Evolutionary conservation across 2,329 filamentous ascomycete species (phyloP).

Genomic region (Raffaelea ambrosiae): DNA sequence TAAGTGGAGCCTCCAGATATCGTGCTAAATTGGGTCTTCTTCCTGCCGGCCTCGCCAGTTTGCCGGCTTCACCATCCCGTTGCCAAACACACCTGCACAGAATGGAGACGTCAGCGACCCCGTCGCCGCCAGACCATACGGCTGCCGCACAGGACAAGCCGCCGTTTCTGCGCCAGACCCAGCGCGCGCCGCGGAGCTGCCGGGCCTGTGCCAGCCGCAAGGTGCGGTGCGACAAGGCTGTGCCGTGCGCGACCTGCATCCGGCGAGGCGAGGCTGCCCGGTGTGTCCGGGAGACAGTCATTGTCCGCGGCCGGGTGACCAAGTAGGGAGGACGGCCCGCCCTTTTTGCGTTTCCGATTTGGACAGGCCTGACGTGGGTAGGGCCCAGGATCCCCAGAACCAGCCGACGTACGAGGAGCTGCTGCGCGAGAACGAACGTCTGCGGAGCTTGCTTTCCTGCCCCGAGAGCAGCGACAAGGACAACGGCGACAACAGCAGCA

Average conservation of each 20-base stretch:
- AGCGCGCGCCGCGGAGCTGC: slow-evolving; percentile 17
- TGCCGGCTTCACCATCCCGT: no score
- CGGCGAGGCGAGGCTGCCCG: slow-evolving; percentile 10
- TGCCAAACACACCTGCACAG: no score
- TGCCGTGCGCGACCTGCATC: slow-evolving; percentile 17
- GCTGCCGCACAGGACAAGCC: no score
- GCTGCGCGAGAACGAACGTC: not conserved
- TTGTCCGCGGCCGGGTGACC: not conserved
- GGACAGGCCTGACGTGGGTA: slow-evolving; percentile 3
- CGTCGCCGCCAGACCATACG: no score
- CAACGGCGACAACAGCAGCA: not conserved
- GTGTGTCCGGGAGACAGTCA: not conserved
- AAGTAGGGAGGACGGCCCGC: not conserved
- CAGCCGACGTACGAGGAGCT: not conserved
- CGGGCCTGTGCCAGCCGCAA: slow-evolving; percentile 15
- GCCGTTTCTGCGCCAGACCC: slow-evolving; percentile 7
- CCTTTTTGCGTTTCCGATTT: not conserved
- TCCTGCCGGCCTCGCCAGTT: no score
- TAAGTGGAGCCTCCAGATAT: no score
- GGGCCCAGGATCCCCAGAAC: not conserved
- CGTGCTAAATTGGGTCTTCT: no score
- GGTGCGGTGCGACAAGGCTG: slow-evolving; percentile 17
- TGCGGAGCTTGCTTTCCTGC: no score
- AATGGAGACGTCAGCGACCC: no score
- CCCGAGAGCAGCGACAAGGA: not conserved